phyloP scores from a whole-genome alignment of 2,329 filamentous ascomycete species.

The Aspergillus quadricinctus region DNA sequence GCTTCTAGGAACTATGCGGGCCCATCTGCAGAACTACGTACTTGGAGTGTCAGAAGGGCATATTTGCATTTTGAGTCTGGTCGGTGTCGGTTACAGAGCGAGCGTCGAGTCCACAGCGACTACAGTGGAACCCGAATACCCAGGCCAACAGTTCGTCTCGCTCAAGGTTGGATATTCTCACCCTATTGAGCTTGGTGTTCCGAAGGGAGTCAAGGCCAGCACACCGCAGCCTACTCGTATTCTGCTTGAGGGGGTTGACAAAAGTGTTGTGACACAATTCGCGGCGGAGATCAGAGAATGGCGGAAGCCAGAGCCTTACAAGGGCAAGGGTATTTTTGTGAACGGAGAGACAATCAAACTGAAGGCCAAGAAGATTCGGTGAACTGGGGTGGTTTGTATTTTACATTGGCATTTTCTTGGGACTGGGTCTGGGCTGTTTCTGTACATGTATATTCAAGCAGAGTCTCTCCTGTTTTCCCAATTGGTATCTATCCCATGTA shows the following conservation, averaged over 20 bases:
- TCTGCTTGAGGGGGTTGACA: conserved; percentile 80
- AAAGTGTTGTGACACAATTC: conserved; percentile 83
- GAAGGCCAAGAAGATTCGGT: conserved; percentile 97
- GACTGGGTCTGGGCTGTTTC: conserved; percentile 6
- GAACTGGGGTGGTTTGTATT: conserved; percentile 35
- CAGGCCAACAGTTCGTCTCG: conserved; percentile 82
- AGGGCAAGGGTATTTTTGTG: conserved; percentile 98
- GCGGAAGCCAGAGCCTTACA: conserved; percentile 94
- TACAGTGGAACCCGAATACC: conserved; percentile 63
- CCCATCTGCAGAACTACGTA: conserved; percentile 85
- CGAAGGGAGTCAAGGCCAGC: conserved; percentile 76
- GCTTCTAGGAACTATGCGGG: conserved; percentile 72
- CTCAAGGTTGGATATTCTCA: conserved; percentile 97
- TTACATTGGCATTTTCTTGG: conserved; percentile 15
- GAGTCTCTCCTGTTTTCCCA: conserved; percentile 17
- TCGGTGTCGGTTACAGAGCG: conserved; percentile 93
- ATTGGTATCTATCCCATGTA: conserved; percentile 33
- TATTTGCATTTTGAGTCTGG: conserved; percentile 83
- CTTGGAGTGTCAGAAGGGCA: conserved; percentile 95
- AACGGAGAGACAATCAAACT: conserved; percentile 96
- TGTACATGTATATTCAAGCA: conserved; percentile 26
- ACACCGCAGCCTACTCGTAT: conserved; percentile 88
- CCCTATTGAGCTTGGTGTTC: conserved; percentile 84
- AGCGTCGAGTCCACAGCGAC: conserved; percentile 72
- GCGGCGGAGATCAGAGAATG: conserved; percentile 83